Evolutionary conservation across 495 filamentous ascomycete species (phyloP).

Genomic region (Aspergillus affinis): DNA sequence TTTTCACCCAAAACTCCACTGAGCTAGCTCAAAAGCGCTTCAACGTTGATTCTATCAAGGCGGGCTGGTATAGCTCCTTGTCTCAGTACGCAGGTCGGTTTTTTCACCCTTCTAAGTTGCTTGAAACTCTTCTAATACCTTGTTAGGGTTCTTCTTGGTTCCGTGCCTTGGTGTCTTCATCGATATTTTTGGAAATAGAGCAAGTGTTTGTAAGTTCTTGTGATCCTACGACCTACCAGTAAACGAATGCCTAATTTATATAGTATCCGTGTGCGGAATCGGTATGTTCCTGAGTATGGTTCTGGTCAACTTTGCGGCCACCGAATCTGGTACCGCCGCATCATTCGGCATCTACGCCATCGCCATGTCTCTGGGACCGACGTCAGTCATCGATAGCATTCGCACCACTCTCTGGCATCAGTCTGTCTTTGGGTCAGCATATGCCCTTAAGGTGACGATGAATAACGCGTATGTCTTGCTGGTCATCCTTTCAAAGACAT

Average conservation of each 20-base stretch:
- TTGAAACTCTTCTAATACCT: background rate
- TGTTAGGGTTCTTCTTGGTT: constrained; percentile 40
- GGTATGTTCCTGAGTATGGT: constrained; percentile 43
- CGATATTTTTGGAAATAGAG: constrained; percentile 43
- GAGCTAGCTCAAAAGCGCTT: constrained; percentile 46
- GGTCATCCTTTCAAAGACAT: background rate
- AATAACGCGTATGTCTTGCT: constrained; percentile 38
- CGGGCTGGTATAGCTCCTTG: constrained; percentile 46
- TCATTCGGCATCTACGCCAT: constrained; percentile 47
- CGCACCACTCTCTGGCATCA: constrained; percentile 46
- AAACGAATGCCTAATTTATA: background rate
- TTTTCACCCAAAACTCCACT: constrained; percentile 45
- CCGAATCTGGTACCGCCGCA: constrained; percentile 37
- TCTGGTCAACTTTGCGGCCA: constrained; percentile 36
- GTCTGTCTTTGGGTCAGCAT: constrained; percentile 45
- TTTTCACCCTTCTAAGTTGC: background rate
- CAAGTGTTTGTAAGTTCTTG: constrained; percentile 36
- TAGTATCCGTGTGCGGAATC: constrained; percentile 37
- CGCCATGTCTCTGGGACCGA: constrained; percentile 39
- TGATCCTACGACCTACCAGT: background rate
- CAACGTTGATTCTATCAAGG: constrained; percentile 37
- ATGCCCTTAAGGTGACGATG: constrained; percentile 46
- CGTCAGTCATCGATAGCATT: constrained; percentile 45
- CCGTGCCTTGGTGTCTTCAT: constrained; percentile 44
- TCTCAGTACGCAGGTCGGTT: constrained; percentile 43